phyloP scores from a whole-genome alignment of 225 moss, liverwort and hornwort species.

The Marchantia polymorpha region DNA sequence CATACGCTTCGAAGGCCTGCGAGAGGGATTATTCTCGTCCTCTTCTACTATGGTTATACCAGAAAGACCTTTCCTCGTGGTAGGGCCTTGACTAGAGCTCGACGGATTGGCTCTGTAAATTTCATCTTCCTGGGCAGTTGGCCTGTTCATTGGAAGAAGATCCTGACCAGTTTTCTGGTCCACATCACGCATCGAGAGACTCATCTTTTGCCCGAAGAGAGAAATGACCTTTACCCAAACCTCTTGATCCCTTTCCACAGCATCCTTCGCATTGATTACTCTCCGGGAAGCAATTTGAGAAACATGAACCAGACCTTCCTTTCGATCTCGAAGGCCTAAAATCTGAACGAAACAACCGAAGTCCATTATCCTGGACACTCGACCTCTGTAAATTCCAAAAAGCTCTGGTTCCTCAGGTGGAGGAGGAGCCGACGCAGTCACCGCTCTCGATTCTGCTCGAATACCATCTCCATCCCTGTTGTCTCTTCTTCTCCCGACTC shows the following conservation, averaged over 20 bases:
- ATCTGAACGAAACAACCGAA: constrained; percentile 93
- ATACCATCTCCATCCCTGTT: constrained; percentile 30
- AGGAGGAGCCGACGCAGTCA: constrained; percentile 24
- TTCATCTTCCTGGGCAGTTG: constrained; percentile 55
- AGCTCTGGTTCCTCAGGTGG: constrained; percentile 76
- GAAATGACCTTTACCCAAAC: constrained; percentile 97
- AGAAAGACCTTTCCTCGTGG: constrained; percentile 79
- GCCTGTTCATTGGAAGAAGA: constrained; percentile 83
- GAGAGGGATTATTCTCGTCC: constrained; percentile 71
- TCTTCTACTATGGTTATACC: constrained; percentile 91
- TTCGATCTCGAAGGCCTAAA: constrained; percentile 74
- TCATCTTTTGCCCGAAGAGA: constrained; percentile 76
- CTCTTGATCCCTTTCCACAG: constrained; percentile 93
- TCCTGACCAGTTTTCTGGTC: constrained; percentile 92
- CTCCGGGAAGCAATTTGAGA: constrained; percentile 81
- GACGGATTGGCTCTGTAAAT: constrained; percentile 74
- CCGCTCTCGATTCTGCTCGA: constrained; percentile 15
- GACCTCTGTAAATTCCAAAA: constrained; percentile 72
- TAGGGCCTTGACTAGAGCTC: constrained; percentile 61
- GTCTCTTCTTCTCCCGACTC: constrained; percentile 23
- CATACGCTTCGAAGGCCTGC: constrained; percentile 90
- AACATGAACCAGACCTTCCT: constrained; percentile 85
- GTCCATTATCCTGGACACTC: constrained; percentile 92
- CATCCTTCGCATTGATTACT: constrained; percentile 86
- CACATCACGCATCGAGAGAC: constrained; percentile 90